Percentiles rank a stretch among this genome's conserved stretches.
These are phyloP conservation scores for Entomortierella lignicola DNA, from an alignment of 192 early-diverging fungal species.

Conservation along the genomic window DNA sequence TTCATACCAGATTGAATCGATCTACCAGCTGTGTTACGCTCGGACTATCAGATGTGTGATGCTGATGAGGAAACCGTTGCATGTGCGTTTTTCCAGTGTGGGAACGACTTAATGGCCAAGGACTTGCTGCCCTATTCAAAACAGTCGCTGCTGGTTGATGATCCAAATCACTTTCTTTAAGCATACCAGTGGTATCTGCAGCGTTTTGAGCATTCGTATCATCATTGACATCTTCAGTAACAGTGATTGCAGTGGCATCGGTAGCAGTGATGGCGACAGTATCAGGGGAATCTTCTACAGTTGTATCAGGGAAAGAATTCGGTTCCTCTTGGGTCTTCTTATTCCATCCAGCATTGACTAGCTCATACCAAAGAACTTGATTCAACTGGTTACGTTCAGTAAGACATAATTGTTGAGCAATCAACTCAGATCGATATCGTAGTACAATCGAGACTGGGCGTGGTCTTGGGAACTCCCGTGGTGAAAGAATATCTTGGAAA, in stretches of 20 bases:
- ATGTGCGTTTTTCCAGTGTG: constrained; percentile 5
- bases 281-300: background rate
- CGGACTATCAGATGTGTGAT: constrained; percentile 20
- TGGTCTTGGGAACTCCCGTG: constrained; percentile 12
- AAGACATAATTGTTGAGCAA: constrained; percentile 69
- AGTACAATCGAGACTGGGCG: constrained; percentile 53
- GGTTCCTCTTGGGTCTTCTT: constrained; percentile 46
- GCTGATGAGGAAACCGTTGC: background rate
- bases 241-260: background rate
- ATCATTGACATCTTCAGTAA: background rate
- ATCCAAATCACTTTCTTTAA: background rate
- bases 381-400: constrained; percentile 64
- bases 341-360: constrained; percentile 66
- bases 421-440: constrained; percentile 56
- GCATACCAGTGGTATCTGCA: background rate
- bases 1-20: constrained; percentile 49
- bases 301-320: background rate
- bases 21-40: constrained; percentile 38
- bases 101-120: constrained; percentile 15
- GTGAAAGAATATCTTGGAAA: constrained; percentile 31
- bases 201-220: background rate
- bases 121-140: background rate
- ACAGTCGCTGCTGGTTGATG: background rate
- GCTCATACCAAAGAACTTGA: constrained; percentile 64
- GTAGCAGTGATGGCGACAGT: background rate